Base-by-base conservation (phyloP, 768 basidiomycete genomes). In the Hypholoma fasciculare region DNA sequence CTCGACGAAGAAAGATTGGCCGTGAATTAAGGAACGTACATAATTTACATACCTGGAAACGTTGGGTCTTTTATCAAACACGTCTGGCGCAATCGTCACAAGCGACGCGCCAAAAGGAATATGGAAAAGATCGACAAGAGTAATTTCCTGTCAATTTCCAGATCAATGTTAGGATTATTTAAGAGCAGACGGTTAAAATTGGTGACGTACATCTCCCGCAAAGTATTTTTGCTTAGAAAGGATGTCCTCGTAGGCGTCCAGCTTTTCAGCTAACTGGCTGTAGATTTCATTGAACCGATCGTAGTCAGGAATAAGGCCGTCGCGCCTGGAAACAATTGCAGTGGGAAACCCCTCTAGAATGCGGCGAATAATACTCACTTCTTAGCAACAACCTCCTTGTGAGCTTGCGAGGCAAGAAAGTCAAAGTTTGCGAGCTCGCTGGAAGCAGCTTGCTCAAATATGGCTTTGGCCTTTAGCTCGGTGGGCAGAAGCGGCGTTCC, bases 61-160 rank as follows among this genome's bases (percentile, higher is more conserved):
- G 58, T 82, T 79, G 7, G 80, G 79, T 62, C 73, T 71, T 30
- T 70, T 60, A 36, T 66, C 67, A 17, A 82, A 58, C 9, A 74
- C 57, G 9, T 71, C 62, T 42, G 62, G 57, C 1, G 74, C 76
- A 1, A 61, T 57, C 1, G 7, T 13, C 17, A 43, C 55, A 30
- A 73, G 61, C 52, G 64, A 8, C 2, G 55, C 19, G 1, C 65
- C 73, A 49, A 78, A 79, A 0, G 85, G 78, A 34, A 87, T 65
- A 66, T 86, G 85, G 68, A 78, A 80, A 11, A 88, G 72, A 64
- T 88, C 87, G 3, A 81, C 84, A 1, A 87, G 71, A 7, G 83
- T 85, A 52, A 88, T 17, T 16, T 69, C 64, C 72, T 71, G 20
- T 37, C 56, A 14, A 54, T 51, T 17, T 3, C 6, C 20, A 6